These are phyloP conservation scores for Trichoderma orchidacearum DNA, from an alignment of 495 filamentous ascomycete genomes.

Conservation along the genomic window DNA sequence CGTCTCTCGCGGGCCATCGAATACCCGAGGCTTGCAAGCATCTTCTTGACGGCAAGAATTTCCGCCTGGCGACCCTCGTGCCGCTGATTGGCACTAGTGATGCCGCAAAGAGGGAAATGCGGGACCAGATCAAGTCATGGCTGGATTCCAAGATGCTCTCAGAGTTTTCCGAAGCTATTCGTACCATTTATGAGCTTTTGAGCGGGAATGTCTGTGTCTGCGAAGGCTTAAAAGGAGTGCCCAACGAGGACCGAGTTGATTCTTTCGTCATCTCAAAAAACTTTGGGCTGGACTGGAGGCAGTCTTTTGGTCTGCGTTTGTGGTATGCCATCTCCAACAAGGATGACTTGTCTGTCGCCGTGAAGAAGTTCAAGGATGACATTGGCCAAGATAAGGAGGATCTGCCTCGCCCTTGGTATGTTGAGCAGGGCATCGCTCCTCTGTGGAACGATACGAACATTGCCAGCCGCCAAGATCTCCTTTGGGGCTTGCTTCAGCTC, in stretches of 20 bases:
- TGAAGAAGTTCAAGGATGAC: constrained; percentile 55
- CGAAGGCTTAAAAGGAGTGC: constrained; percentile 56
- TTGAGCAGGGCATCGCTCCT: constrained; percentile 30
- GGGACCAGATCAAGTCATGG: constrained; percentile 72
- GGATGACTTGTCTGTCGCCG: constrained; percentile 54
- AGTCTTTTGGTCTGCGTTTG: constrained; percentile 78
- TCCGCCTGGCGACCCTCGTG: constrained; percentile 69
- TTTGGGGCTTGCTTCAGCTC: constrained; percentile 75
- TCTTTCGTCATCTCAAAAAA: constrained; percentile 66
- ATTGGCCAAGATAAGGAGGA: constrained; percentile 48
- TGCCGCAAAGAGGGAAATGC: constrained; percentile 51
- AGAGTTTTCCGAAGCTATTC: constrained; percentile 74
- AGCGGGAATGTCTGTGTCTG: constrained; percentile 73
- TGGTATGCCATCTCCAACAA: constrained; percentile 65
- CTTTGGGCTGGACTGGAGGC: constrained; percentile 83
- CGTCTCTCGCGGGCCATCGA: constrained; percentile 61
- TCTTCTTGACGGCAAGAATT: constrained; percentile 57
- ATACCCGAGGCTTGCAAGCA: constrained; percentile 68
- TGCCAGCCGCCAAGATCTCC: constrained; percentile 54
- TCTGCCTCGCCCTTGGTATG: constrained; percentile 46
- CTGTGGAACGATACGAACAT: constrained; percentile 35
- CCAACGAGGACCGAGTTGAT: constrained; percentile 59
- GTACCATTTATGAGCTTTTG: constrained; percentile 79
- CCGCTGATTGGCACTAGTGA: constrained; percentile 63
- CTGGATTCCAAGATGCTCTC: constrained; percentile 62